Evolutionary conservation across 345 rosid species (phyloP), one percentile per base, ranked within the genome.

Genomic region (Murraya koenigii): DNA sequence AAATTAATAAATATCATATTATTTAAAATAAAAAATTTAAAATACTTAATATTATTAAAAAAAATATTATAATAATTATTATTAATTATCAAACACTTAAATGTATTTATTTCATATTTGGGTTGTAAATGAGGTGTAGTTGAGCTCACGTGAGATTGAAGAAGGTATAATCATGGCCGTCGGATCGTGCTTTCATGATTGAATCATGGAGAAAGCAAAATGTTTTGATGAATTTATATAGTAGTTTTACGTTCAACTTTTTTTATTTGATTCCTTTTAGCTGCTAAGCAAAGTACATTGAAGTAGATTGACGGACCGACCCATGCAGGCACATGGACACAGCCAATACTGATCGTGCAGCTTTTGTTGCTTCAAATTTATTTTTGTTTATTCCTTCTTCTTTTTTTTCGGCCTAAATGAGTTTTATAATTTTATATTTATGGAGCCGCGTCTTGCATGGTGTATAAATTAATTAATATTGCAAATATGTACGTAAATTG

Each of bases 271-370:
- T 41, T 47, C 6, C 47, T 22, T 35, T 71, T 33, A 5, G 61
- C 47, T 35, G 63, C 64, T 35, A 32, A 69, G 59, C 75, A 58
- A 71, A 26, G 47, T 54, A 54, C 61, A 28, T 32, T 6, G 15
- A 52, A 70, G 44, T 32, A 33, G 39, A 71, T 55, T 55, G 75
- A 55, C 49, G 38, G 38, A 47, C 19, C 30, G 64, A 55, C 32
- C 62, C 26, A 71, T 71, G 74, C 74, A 70, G 2, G 55, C 74
- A 70, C 61, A 70, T 49, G 49, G 49, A 44, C 49, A 13, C 49
- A 44, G 13, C 49, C 17, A 44, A 44, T 44, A 44, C 49, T 11
- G 49, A 67, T 67, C 17, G 54, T 71, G 28, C 44, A 32, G 2
- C 64, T 72, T 58, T 59, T 56, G 1, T 10, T 13, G 13, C 49